These are phyloP conservation scores for Suillus weaverae DNA, from an alignment of 768 basidiomycete species.

Conservation along the genomic window DNA sequence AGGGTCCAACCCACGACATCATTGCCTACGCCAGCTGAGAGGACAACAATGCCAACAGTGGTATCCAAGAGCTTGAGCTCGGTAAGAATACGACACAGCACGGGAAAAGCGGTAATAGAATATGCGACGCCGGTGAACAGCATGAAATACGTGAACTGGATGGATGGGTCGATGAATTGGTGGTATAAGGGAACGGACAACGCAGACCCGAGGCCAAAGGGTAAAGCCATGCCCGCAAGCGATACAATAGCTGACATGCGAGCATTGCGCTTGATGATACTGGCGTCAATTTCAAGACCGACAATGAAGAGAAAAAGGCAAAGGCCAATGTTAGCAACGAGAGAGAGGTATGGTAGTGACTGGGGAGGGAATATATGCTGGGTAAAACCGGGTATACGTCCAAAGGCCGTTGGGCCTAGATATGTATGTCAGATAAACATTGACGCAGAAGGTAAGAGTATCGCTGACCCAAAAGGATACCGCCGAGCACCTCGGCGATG, in stretches of 20 bases:
- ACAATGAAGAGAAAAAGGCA: constrained; percentile 91
- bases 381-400: constrained; percentile 88
- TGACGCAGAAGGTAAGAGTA: constrained; percentile 26
- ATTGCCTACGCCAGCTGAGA: constrained; percentile 90
- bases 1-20: constrained; percentile 88
- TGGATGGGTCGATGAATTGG: constrained; percentile 62
- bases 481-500: constrained; percentile 90
- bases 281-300: constrained; percentile 85
- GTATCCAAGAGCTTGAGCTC: constrained; percentile 92
- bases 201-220: constrained; percentile 82
- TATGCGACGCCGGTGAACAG: constrained; percentile 92
- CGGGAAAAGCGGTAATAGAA: constrained; percentile 85
- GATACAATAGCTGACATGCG: constrained; percentile 69
- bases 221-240: constrained; percentile 80
- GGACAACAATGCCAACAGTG: constrained; percentile 87
- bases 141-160: constrained; percentile 87
- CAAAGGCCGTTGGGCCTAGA: constrained; percentile 54
- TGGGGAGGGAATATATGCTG: constrained; percentile 75
- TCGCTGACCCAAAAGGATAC: constrained; percentile 71
- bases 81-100: constrained; percentile 83
- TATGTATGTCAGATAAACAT: neutral
- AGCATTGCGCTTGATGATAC: constrained; percentile 76
- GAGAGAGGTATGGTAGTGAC: constrained; percentile 75
- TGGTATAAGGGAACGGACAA: constrained; percentile 64
- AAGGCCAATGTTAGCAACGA: constrained; percentile 87